Conservation (phyloP, 345 rosid species). For the Sonneratia alba region DNA sequence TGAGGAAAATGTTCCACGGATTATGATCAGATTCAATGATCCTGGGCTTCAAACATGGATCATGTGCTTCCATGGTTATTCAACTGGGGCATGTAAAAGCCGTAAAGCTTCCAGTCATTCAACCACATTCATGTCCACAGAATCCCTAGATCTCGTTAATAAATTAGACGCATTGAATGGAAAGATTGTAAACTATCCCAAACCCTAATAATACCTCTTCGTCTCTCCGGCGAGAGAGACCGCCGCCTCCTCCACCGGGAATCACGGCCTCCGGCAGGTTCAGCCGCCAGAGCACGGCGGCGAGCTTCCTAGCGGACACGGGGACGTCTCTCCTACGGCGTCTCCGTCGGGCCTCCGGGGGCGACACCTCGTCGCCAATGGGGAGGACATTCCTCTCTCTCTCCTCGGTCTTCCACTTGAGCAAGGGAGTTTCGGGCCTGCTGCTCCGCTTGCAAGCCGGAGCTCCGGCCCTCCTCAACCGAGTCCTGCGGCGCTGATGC, state of each 20-base stretch:
- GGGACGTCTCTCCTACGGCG: constrained; percentile 17
- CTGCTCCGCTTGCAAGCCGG: constrained; percentile 47
- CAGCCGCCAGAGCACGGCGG: constrained; percentile 83
- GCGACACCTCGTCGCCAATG: constrained; percentile 22
- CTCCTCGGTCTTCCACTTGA: constrained; percentile 73
- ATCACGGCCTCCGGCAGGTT: constrained; percentile 39
- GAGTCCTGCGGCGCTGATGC: constrained; percentile 35
- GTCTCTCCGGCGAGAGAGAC: constrained; percentile 25
- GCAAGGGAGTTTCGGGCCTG: constrained; percentile 72
- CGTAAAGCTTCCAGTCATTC: neutral
- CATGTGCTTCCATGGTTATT: neutral
- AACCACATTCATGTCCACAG: neutral
- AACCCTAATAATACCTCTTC: constrained; percentile 39
- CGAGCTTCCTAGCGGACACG: constrained; percentile 83
- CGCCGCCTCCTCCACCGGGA: constrained; percentile 13
- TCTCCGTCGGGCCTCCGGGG: constrained; percentile 25
- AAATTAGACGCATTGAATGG: neutral
- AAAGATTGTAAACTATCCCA: constrained; percentile 18
- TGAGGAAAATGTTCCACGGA: neutral
- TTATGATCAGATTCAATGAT: neutral
- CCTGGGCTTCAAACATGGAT: neutral
- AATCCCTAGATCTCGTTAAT: constrained; percentile 3
- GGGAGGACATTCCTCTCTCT: constrained; percentile 17
- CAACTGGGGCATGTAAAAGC: neutral
- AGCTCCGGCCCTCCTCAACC: constrained; percentile 38